These are phyloP conservation scores for Diaporthe australafricana DNA, from an alignment of 2,329 filamentous ascomycete species.

Conservation along the genomic window DNA sequence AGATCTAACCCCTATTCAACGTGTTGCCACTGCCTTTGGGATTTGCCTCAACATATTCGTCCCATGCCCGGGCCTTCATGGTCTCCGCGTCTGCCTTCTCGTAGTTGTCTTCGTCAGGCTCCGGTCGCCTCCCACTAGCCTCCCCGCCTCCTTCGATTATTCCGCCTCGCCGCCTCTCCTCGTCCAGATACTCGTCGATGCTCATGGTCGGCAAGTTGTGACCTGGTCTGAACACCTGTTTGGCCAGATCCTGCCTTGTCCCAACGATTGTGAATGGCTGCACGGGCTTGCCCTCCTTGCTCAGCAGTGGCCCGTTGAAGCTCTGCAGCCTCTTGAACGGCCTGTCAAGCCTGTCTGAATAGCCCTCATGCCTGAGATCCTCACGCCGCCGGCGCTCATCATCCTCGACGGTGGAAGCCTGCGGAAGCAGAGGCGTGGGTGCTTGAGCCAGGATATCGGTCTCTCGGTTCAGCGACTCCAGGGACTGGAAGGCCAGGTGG, in stretches of 20 bases:
- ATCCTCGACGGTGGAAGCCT: constrained; percentile 58
- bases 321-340: constrained; percentile 63
- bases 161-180: constrained; percentile 85
- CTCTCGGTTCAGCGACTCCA: constrained; percentile 91
- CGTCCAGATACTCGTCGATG: constrained; percentile 96
- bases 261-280: constrained; percentile 90
- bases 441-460: constrained; percentile 83
- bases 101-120: constrained; percentile 89
- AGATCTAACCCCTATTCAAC: constrained; percentile 74
- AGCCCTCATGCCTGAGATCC: constrained; percentile 52
- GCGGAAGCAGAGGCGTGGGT: constrained; percentile 62
- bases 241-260: constrained; percentile 78
- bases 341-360: constrained; percentile 80
- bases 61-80: constrained; percentile 94
- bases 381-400: constrained; percentile 53
- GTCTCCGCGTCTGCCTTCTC: constrained; percentile 91
- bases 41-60: constrained; percentile 93
- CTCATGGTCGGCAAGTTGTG: constrained; percentile 97
- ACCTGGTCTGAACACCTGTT: constrained; percentile 87
- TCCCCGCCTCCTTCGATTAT: constrained; percentile 93
- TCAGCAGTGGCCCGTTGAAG: constrained; percentile 73
- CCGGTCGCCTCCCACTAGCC: constrained; percentile 73
- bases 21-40: constrained; percentile 87
- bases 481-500: constrained; percentile 84
- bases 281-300: constrained; percentile 83